phyloP scores from a whole-genome alignment of 179 eudicot species.

The Amaranthus tricolor region DNA sequence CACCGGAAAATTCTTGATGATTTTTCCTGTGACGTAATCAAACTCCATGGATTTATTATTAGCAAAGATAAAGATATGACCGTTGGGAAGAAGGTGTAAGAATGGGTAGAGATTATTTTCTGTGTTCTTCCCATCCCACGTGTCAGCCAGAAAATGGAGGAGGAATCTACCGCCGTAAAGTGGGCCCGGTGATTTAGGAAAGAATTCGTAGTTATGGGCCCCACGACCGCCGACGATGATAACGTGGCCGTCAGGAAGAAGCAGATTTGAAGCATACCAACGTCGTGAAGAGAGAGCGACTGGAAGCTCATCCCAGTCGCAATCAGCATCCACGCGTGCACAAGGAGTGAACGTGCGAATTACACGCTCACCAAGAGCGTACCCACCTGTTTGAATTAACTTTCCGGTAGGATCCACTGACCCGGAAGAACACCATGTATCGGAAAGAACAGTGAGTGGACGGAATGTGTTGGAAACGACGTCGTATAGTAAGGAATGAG shows the following conservation, averaged over 20 bases:
- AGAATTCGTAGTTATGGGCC: constrained; percentile 67
- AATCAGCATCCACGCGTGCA: constrained; percentile 3
- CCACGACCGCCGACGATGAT: constrained; percentile 71
- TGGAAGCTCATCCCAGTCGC: constrained; percentile 58
- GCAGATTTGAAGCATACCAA: constrained; percentile 70
- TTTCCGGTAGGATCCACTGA: constrained; percentile 51
- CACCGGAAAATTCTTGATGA: constrained; percentile 47
- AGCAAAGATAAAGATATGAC: constrained; percentile 65
- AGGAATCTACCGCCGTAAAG: background rate
- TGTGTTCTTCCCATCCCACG: constrained; percentile 44
- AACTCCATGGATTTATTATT: constrained; percentile 52
- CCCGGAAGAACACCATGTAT: constrained; percentile 88
- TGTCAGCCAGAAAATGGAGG: constrained; percentile 47
- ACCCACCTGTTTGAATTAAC: constrained; percentile 73
- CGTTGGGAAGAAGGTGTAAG: constrained; percentile 67
- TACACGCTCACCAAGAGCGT: constrained; percentile 46
- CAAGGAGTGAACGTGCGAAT: constrained; percentile 61
- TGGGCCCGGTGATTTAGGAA: constrained; percentile 30
- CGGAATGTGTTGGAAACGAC: constrained; percentile 56
- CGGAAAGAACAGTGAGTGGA: constrained; percentile 50
- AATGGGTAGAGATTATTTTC: constrained; percentile 92
- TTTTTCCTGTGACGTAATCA: constrained; percentile 31
- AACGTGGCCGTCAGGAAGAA: constrained; percentile 61
- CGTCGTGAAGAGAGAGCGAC: constrained; percentile 39
- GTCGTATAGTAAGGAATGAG: constrained; percentile 74